phyloP scores from a whole-genome alignment of 495 filamentous ascomycete species.

The Pyrenopolyporus hunteri region DNA sequence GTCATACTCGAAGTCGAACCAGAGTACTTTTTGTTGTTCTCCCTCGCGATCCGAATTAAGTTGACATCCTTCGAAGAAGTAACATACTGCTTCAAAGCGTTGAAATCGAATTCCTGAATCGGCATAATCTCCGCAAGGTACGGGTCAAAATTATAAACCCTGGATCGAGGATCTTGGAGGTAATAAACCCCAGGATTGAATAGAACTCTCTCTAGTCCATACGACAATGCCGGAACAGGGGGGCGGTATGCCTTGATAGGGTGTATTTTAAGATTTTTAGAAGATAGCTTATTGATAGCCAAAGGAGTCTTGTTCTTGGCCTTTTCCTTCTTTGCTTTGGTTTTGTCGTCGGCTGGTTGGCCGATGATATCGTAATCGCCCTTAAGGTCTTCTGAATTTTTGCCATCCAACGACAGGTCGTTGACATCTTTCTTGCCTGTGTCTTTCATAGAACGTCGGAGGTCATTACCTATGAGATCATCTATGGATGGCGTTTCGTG shows the following conservation, averaged over 20 bases:
- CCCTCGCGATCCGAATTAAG: constrained; percentile 67
- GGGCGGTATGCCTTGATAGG: constrained; percentile 60
- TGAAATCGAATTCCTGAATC: constrained; percentile 87
- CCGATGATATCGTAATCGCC: constrained; percentile 1
- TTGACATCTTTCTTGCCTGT: too few relatives aligned
- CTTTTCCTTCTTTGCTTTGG: not conserved
- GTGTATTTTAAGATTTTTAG: constrained; percentile 38
- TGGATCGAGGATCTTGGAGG: constrained; percentile 85
- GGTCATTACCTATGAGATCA: not conserved
- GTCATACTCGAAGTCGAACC: constrained; percentile 99
- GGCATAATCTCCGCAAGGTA: constrained; percentile 93
- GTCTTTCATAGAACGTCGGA: too few relatives aligned
- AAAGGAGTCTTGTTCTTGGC: not conserved
- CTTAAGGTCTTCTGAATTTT: not conserved
- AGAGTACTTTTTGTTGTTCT: constrained; percentile 78
- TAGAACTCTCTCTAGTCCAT: constrained; percentile 85
- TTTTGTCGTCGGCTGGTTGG: not conserved
- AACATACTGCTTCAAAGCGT: constrained; percentile 80
- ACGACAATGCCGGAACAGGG: constrained; percentile 72
- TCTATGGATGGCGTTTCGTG: not conserved
- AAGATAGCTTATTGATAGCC: constrained; percentile 33
- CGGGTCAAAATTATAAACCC: constrained; percentile 94
- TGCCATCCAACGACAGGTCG: too few relatives aligned
- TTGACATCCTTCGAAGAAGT: constrained; percentile 83
- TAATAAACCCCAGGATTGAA: constrained; percentile 96